These are phyloP conservation scores for Saraca asoca DNA, from an alignment of 331 rosid species.

Conservation along the genomic window DNA sequence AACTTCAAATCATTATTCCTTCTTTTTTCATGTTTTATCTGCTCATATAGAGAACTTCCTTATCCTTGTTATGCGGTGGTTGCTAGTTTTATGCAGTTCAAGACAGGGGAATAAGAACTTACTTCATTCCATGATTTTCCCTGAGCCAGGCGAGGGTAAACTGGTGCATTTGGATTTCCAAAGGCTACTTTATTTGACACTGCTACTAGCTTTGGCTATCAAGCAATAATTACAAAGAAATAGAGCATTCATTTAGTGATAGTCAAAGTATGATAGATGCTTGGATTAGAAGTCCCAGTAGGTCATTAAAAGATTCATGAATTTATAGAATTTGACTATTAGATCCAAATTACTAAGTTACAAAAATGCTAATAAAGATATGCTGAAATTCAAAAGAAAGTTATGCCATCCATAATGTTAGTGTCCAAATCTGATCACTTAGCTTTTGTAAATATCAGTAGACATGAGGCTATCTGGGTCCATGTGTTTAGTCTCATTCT, in stretches of 20 bases:
- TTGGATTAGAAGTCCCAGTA: slow-evolving; percentile 5
- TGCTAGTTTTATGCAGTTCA: slow-evolving; percentile 5
- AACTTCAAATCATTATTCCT: slow-evolving; percentile 22
- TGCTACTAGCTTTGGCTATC: slow-evolving; percentile 82
- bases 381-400: slow-evolving; percentile 6
- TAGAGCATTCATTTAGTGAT: slow-evolving; percentile 12
- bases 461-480: neutral
- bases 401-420: neutral
- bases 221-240: slow-evolving; percentile 27
- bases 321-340: slow-evolving; percentile 18
- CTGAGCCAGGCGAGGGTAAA: slow-evolving; percentile 86
- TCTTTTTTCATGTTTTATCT: slow-evolving; percentile 1
- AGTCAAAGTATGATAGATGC: neutral
- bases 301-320: neutral
- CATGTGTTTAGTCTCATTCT: neutral
- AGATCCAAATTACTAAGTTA: slow-evolving; percentile 5
- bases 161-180: slow-evolving; percentile 79
- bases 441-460: neutral
- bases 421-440: no score
- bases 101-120: slow-evolving; percentile 25
- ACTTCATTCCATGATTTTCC: slow-evolving; percentile 94
- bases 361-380: neutral
- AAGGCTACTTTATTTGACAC: slow-evolving; percentile 64
- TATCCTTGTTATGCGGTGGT: slow-evolving; percentile 1
- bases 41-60: neutral